Base-by-base conservation (phyloP, 108 stramenopile species). In the Chaetoceros tenuissimus region DNA sequence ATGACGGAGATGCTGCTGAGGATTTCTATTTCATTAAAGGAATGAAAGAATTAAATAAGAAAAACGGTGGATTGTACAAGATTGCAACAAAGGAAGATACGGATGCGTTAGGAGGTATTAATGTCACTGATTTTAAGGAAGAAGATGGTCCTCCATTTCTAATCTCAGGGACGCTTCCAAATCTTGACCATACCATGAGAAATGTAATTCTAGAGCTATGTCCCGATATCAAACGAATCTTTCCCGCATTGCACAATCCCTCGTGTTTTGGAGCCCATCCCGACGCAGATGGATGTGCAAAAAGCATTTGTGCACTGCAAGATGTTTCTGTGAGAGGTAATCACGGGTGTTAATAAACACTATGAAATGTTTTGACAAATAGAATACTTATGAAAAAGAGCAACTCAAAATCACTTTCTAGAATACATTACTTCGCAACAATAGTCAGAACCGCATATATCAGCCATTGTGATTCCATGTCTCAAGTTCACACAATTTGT, bases 211-310 rank as follows among this genome's bases (percentile, higher is more conserved):
- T 81, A 23, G 29, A 55, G 13, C 51, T 55, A 8, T 81, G 80
- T 64, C 80, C 80, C 18, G 80, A 81, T 60, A 31, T 72, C 18
- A 74, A 74, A 48, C 28, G 71, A 2, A 74, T 81, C 21, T 81
- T 77, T 51, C 80, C 80, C 0, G 64, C 66, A 21, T 46, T 81
- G 47, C 80, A 81, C 46, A 74, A 81, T 53, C 80, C 80, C 2
- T 26, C 63, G 3, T 81, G 80, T 55, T 81, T 81, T 75, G 80
- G 80, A n/a, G 75, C 80, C 19, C 70, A 77, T 59, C 80, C 80
- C 3, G 64, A 77, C 51, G 57, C 60, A 51, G 70, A 71, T 10
- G 60, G 52, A 24, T 81, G 80, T 53, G 55, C 71, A 30, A 54
- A 43, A 7, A 50, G 65, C 22, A 77, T 81, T 22, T 81, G 80